Conservation (phyloP, 1,139 yeast genomes). For the Chernovozyma aurita region DNA sequence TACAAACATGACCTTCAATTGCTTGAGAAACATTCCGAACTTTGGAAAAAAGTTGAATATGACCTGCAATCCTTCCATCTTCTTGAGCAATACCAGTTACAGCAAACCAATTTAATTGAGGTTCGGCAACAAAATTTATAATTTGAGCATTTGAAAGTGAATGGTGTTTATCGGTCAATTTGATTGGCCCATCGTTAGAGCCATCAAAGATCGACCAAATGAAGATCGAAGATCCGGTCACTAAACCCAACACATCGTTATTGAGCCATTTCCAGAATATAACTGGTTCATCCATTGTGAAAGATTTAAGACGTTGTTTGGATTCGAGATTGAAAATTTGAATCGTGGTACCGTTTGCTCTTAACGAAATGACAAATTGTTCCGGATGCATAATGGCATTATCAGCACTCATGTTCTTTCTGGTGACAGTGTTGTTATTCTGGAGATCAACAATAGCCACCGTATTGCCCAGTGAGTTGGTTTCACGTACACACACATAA, state of each 20-base stretch:
- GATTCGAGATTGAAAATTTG: constrained; percentile 89
- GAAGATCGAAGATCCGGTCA: constrained; percentile 71
- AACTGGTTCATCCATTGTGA: constrained; percentile 83
- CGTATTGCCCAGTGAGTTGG: constrained; percentile 68
- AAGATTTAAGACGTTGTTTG: constrained; percentile 85
- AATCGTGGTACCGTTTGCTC: constrained; percentile 94
- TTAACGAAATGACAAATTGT: constrained; percentile 81
- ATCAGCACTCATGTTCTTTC: constrained; percentile 96
- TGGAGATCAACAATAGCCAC: constrained; percentile 89
- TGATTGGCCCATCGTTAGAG: constrained; percentile 68
- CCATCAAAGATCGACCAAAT: constrained; percentile 87
- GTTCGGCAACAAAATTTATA: constrained; percentile 84
- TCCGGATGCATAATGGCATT: constrained; percentile 95
- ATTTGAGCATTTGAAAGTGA: constrained; percentile 79
- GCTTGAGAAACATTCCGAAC: constrained; percentile 92
- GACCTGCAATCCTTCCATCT: constrained; percentile 93
- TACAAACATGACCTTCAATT: constrained; percentile 96
- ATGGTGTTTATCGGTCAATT: constrained; percentile 80
- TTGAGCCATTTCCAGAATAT: constrained; percentile 95
- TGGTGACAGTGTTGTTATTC: constrained; percentile 66
- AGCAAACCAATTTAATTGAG: constrained; percentile 87
- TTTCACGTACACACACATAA: constrained; percentile 85
- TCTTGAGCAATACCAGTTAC: constrained; percentile 94
- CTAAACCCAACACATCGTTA: constrained; percentile 70
- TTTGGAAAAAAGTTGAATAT: constrained; percentile 86